A percentile compares a stretch with the other conserved stretches of the same genome.
Conservation (phyloP, 805 yeast species). For the Hanseniaspora taiwanica region DNA sequence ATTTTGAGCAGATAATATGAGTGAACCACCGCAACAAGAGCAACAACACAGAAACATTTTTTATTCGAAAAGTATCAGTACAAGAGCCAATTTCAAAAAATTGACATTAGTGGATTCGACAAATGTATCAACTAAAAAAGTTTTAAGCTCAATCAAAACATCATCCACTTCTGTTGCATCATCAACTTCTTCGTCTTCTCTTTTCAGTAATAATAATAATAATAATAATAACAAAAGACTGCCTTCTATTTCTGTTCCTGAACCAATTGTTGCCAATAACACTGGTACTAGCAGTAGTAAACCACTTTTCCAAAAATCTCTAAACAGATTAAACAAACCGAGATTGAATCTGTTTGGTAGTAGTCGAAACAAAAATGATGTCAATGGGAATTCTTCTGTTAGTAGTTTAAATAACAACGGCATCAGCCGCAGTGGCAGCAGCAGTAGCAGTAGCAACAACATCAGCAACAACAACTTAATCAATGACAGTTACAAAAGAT, state of each 20-base stretch:
- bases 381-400: conserved; percentile 10
- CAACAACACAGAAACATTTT: not conserved
- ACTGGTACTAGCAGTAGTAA: not conserved
- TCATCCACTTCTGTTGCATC: not conserved
- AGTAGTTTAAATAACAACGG: conserved; percentile 11
- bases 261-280: no score
- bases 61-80: not conserved
- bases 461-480: no score
- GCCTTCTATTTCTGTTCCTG: no score
- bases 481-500: no score
- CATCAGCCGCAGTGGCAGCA: conserved; percentile 15
- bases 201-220: no score
- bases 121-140: not conserved
- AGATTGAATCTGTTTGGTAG: conserved; percentile 1
- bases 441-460: conserved; percentile 23
- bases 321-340: conserved; percentile 5
- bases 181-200: not conserved
- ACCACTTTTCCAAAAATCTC: conserved; percentile 4
- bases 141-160: not conserved
- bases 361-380: conserved; percentile 1
- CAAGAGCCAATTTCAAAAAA: not conserved
- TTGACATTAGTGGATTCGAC: not conserved
- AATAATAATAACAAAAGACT: no score
- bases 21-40: not conserved
- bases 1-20: not conserved